Evolutionary conservation across 306 rosid genomes (phyloP), one percentile per base, ranked within the genome.

Genomic region (Delonix regia): DNA sequence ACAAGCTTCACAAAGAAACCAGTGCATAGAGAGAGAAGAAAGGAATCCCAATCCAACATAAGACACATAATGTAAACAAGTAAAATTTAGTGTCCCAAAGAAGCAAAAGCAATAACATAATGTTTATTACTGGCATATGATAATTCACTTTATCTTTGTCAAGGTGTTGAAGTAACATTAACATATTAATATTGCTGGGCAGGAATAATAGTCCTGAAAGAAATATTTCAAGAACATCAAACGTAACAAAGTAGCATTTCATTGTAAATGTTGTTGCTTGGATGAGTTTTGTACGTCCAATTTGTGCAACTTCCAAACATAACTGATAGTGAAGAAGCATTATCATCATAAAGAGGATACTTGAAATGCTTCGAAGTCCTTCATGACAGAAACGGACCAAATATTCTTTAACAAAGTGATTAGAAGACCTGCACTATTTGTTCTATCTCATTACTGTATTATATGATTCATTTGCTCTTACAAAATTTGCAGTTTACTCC

Each of bases 101-200:
- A n/a, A 36, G 72, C 59, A 53, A 78, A 77, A 41, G 76, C 27
- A 49, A 55, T 36, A 16, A 68, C 38, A 72, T n/a, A 78, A 62
- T 51, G 66, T 21, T 38, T 36, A 56, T 53, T 13, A 64, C 67
- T 62, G 33, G 53, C 78, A 78, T 47, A 57, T 53, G 76, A 47
- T 65, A 24, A 75, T 55, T 78, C 80, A 66, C 16, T 64, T 82
- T 49, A 69, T 60, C 47, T 72, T n/a, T 44, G 61, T 53, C 63
- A 24, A 66, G 28, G 45, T 36, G 30, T 30, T 42, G 27, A 52
- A 51, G 75, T 15, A 51, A 60, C n/a, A 42, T 4, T 28, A 53
- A 19, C 77, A 71, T 24, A 38, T 62, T 42, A 71, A 41, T 51
- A 62, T 51, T 41, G 52, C 74, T 41, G 4, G 24, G 52, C 9